phyloP scores from a whole-genome alignment of 345 rosid species.

The Arabidopsis suecica region DNA sequence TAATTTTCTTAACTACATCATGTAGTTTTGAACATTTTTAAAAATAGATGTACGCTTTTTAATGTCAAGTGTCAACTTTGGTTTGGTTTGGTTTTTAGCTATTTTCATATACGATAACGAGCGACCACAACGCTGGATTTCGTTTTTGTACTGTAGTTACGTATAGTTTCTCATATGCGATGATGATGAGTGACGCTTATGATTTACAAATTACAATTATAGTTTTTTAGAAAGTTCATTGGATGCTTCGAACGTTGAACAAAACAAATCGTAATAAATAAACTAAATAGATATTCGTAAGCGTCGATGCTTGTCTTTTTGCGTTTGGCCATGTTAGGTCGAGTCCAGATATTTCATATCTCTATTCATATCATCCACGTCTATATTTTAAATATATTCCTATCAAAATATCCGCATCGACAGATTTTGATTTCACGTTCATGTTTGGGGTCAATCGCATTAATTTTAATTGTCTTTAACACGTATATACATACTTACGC shows the following conservation, averaged over 20 bases:
- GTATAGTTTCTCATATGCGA: slow-evolving; percentile 18
- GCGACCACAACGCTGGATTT: slow-evolving; percentile 4
- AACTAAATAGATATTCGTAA: slow-evolving; percentile 19
- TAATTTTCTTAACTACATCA: too few species aligned
- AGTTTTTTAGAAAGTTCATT: slow-evolving; percentile 15
- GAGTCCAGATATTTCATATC: slow-evolving; percentile 29
- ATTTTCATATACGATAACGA: slow-evolving; percentile 15
- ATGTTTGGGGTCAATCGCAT: slow-evolving; percentile 10
- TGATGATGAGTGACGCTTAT: slow-evolving; percentile 21
- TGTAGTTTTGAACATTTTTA: too few species aligned
- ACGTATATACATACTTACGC: neutral
- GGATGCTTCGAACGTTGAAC: slow-evolving; percentile 36
- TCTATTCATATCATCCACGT: slow-evolving; percentile 20
- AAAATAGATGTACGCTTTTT: too few species aligned
- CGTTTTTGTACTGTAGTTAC: slow-evolving; percentile 13
- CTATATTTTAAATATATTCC: slow-evolving; percentile 24
- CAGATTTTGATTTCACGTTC: slow-evolving; percentile 29
- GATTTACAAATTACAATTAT: slow-evolving; percentile 10
- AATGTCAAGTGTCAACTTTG: too few species aligned
- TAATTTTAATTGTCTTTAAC: neutral
- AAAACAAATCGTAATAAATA: slow-evolving; percentile 16
- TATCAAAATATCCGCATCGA: slow-evolving; percentile 28
- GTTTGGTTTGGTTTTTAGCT: slow-evolving; percentile 16
- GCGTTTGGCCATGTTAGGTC: slow-evolving; percentile 29
- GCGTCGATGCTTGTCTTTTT: slow-evolving; percentile 35